These are phyloP conservation scores for Pseudonectria foliicola DNA, from an alignment of 2,329 filamentous ascomycete genomes.

Conservation along the genomic window DNA sequence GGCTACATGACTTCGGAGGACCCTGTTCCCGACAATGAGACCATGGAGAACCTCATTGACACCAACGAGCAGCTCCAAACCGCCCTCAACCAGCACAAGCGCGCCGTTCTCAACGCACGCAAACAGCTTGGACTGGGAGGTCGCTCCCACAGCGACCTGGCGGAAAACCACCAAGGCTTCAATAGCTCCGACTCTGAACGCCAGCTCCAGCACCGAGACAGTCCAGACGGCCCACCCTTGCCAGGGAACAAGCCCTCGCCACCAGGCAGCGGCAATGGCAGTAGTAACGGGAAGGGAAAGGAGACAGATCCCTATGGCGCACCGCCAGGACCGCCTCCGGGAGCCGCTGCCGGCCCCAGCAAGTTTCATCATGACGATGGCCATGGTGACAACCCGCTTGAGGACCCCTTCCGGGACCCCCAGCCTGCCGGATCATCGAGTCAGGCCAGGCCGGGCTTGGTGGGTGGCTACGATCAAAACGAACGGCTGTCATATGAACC, in stretches of 20 bases:
- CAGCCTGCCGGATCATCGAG: conserved; percentile 13
- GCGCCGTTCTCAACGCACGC: conserved; percentile 60
- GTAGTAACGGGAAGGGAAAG: conserved; percentile 29
- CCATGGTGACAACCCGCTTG: conserved; percentile 20
- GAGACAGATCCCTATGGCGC: conserved; percentile 22
- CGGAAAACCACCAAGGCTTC: conserved; percentile 18
- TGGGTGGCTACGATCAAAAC: conserved; percentile 12
- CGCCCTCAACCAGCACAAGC: conserved; percentile 76
- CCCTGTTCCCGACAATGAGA: conserved; percentile 83
- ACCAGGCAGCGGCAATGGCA: conserved; percentile 6
- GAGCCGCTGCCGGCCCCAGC: conserved; percentile 18
- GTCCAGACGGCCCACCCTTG: conserved; percentile 7
- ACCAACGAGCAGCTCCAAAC: conserved; percentile 86
- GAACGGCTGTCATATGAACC: conserved; percentile 28
- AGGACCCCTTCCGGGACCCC: conserved; percentile 30
- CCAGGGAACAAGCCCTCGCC: conserved; percentile 1
- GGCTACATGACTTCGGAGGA: conserved; percentile 74
- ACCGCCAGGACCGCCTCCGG: conserved; percentile 18
- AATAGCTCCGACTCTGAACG: conserved; percentile 25
- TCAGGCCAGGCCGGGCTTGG: conserved; percentile 8
- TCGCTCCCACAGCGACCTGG: conserved; percentile 21
- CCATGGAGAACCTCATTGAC: conserved; percentile 87
- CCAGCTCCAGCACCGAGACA: conserved; percentile 8
- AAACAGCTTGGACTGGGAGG: conserved; percentile 42
- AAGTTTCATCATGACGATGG: conserved; percentile 12